Evolutionary conservation across 148 eudicot genomes (phyloP), one percentile per base, ranked within the genome.

Genomic region (Spergularia bocconei): DNA sequence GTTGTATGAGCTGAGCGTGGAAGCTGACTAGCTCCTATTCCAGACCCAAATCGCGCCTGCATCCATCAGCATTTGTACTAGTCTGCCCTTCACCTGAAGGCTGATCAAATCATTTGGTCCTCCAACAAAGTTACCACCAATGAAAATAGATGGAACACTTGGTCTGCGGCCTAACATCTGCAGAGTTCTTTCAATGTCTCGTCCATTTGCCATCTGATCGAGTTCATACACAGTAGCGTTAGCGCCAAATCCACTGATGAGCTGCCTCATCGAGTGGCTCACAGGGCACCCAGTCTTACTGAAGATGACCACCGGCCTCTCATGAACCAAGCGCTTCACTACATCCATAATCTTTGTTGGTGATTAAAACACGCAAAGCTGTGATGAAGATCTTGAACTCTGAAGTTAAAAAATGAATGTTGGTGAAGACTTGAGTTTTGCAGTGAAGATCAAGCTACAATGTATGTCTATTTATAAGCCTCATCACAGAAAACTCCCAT

Each of bases 21-120:
- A n/a, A n/a, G n/a, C 48, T 53, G 23, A 56, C 59, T 78, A 79
- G 29, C 52, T 79, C 51, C 81, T 50, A 51, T 79, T 79, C 81
- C 81, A 79, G 57, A 79, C 77, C 81, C 81, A 79, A 59, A 79
- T 79, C 21, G 81, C 81, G 10, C 81, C 81, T 2, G 81, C 77
- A 67, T 79, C 77, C 73, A 79, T 79, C 52, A 79, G 73, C 81
- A 72, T 79, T 59, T 79, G 66, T 16, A 79, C 81, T 13, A 73
- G 81, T 67, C 81, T 79, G 13, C 81, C 81, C 48, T 79, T 77
- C 52, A 79, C 72, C 68, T 79, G 81, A 58, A 79, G 81, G 47
- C 73, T 79, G 39, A 79, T 79, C 69, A 79, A 64, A 36, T 79
- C 81, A 39, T 79, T 79, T 29, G 81, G 77, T 29, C 72, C 81